Evolutionary conservation across 768 basidiomycete genomes (phyloP).

Genomic region (Rhodotorula babjevae): DNA sequence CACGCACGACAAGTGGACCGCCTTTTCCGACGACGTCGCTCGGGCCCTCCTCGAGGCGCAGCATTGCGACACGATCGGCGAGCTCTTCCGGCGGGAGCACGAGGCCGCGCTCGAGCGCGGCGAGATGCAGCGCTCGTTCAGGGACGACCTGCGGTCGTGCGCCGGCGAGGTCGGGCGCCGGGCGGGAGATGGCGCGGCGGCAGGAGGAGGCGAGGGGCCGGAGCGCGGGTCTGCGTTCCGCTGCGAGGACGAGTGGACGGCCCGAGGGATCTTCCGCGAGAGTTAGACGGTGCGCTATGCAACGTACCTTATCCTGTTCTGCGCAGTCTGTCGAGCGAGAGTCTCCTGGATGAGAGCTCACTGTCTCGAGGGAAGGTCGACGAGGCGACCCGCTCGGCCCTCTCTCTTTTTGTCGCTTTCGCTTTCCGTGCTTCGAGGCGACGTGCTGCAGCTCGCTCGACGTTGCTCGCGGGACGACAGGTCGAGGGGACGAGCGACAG

Average conservation of each 20-base stretch:
- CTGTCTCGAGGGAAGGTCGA: too few species aligned
- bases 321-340: too few species aligned
- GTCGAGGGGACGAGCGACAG: too few species aligned
- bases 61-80: not conserved
- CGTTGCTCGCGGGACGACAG: too few species aligned
- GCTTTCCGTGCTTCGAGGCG: too few species aligned
- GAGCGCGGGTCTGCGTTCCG: not conserved
- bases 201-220: not conserved
- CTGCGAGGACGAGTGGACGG: slow-evolving; percentile 20
- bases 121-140: slow-evolving; percentile 5
- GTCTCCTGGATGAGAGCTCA: too few species aligned
- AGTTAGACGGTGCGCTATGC: too few species aligned
- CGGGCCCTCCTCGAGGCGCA: not conserved
- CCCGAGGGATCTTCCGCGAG: slow-evolving; percentile 13
- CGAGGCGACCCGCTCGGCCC: too few species aligned
- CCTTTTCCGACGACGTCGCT: slow-evolving; percentile 23
- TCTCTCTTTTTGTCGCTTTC: too few species aligned
- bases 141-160: slow-evolving; percentile 13
- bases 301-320: too few species aligned
- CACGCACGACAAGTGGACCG: slow-evolving; percentile 19
- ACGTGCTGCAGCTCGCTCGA: too few species aligned
- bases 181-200: not conserved
- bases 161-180: not conserved
- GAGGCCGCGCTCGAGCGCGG: not conserved
- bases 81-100: slow-evolving; percentile 3